Conservation (phyloP, 192 early-diverging fungal species). For the Podila epigama region DNA sequence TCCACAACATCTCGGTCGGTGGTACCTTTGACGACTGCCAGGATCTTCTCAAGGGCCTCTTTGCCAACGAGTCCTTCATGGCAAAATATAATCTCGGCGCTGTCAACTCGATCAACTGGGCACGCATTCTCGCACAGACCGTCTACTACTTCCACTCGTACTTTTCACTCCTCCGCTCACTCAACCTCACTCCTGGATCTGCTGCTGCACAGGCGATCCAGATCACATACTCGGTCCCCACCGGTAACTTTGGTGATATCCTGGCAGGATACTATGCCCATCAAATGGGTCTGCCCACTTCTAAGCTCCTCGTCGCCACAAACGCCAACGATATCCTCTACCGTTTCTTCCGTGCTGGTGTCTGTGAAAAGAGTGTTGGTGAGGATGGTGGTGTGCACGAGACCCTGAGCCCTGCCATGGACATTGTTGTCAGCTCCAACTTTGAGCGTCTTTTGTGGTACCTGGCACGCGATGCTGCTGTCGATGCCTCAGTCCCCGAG, state of each 20-base stretch:
- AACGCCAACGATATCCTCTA: conserved; percentile 98
- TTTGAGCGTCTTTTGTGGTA: conserved; percentile 99
- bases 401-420: conserved; percentile 96
- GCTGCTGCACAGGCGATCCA: conserved; percentile 52
- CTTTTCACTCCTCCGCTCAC: conserved; percentile 64
- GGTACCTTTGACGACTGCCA: conserved; percentile 99
- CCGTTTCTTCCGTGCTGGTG: conserved; percentile 88
- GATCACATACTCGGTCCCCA: conserved; percentile 86
- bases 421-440: conserved; percentile 95
- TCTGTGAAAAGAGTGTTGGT: conserved; percentile 78
- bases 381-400: conserved; percentile 64
- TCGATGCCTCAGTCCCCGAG: conserved; percentile 41
- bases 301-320: conserved; percentile 87
- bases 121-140: conserved; percentile 94
- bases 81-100: conserved; percentile 84
- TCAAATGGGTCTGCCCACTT: conserved; percentile 90
- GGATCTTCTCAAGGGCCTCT: conserved; percentile 93
- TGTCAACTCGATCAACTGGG: conserved; percentile 99
- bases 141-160: conserved; percentile 96
- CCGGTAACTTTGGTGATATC: conserved; percentile 97
- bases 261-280: conserved; percentile 93
- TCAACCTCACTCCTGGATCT: conserved; percentile 56
- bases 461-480: conserved; percentile 69
- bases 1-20: conserved; percentile 90
- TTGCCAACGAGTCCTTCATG: conserved; percentile 80